Conservation (phyloP, 371 early-diverging fungal species). For the Mucor velutinosus region DNA sequence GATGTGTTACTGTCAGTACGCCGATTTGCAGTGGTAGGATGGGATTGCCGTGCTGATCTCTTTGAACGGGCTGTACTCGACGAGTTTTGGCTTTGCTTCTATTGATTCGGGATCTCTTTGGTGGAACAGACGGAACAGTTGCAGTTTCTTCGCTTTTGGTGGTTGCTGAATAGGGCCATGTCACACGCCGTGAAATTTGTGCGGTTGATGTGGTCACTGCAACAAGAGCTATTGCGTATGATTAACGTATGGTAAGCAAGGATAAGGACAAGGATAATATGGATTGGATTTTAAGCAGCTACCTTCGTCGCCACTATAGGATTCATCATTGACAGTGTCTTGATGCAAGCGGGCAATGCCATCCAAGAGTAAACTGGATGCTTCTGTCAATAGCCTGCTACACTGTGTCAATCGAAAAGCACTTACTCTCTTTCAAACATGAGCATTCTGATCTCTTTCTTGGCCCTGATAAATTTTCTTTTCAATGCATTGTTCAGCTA, state of each 20-base stretch:
- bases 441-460: slow-evolving; percentile 24
- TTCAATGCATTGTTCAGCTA: slow-evolving; percentile 57
- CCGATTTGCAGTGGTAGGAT: slow-evolving; percentile 83
- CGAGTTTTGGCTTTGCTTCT: slow-evolving; percentile 36
- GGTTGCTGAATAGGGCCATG: neutral
- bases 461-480: slow-evolving; percentile 18
- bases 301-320: slow-evolving; percentile 7
- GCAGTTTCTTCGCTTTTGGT: neutral
- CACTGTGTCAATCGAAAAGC: neutral
- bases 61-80: slow-evolving; percentile 62
- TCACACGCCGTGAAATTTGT: neutral
- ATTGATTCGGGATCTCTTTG: slow-evolving; percentile 46
- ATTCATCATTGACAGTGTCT: neutral
- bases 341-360: slow-evolving; percentile 34
- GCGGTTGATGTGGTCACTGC: neutral
- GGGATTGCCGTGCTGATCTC: slow-evolving; percentile 70
- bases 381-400: neutral
- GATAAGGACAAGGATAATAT: neutral
- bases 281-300: neutral
- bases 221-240: neutral
- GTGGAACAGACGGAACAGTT: slow-evolving; percentile 54
- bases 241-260: neutral
- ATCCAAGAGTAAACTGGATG: slow-evolving; percentile 44
- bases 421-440: slow-evolving; percentile 33
- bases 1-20: slow-evolving; percentile 70